Evolutionary conservation across 225 moss, liverwort and hornwort species (phyloP), one percentile per base, ranked within the genome.

Genomic region (Pleurozium schreberi): DNA sequence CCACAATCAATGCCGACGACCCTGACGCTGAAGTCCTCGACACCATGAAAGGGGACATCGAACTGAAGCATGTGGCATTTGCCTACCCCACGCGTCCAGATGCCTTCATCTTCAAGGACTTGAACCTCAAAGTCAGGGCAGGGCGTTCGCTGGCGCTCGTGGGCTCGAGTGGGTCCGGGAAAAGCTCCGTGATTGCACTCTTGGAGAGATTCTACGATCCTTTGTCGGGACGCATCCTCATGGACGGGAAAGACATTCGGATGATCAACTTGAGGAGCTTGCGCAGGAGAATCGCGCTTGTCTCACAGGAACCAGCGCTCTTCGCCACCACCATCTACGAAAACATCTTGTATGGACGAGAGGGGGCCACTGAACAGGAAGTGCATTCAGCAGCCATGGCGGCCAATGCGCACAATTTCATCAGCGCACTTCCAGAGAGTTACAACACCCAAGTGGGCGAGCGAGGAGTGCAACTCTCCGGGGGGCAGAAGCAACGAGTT

Each of bases 151-250:
- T 94, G 34, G 94, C 92, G 21, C 87, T 94, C 1, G 92, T 94
- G 50, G 94, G 94, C 36, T 47, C 88, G 14, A 94, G 92, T 14
- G 94, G 94, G 8, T 92, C 89, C 18, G 94, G 92, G 0, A 94
- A 94, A 61, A 94, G 94, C 75, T 91, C 92, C 27, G 86, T 91
- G 1, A 85, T 94, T 21, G 87, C 89, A 11, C 92, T 94, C 9
- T 8, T 94, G 47, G 92, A 92, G 85, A 87, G 94, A 42, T 94
- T 94, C 64, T 94, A 91, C 63, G 92, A 92, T 19, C 94, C 94
- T 11, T 49, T 89, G 60, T 83, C 87, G 19, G 94, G 94, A 45
- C 77, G 64, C 40, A 67, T 94, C 60, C 91, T 92, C 70, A 31
- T 94, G 21, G 94, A 94, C 55, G 92, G 91, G 18, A 90, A 82